Evolutionary conservation across 2,329 filamentous ascomycete genomes (phyloP).

Genomic region (Cucurbitaria berberidis): DNA sequence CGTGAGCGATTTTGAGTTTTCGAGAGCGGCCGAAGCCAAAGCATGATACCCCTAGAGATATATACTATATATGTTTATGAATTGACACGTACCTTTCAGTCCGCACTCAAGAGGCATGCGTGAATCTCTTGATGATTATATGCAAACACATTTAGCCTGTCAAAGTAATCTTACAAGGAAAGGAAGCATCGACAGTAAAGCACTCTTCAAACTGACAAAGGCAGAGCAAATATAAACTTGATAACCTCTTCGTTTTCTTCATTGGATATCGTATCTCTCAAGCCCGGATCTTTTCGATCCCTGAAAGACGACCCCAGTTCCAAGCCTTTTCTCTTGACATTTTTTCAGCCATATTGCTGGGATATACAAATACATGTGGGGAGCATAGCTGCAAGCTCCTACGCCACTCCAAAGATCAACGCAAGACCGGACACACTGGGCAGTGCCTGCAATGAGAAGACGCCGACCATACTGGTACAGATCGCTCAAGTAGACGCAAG

Average conservation of each 20-base stretch:
- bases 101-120: too few species aligned
- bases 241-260: background rate
- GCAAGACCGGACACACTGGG: conserved; percentile 17
- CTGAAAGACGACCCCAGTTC: background rate
- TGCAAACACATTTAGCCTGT: too few species aligned
- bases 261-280: conserved; percentile 1
- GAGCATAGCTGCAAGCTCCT: background rate
- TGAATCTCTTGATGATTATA: too few species aligned
- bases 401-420: conserved; percentile 8
- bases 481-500: conserved; percentile 21
- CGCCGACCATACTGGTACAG: conserved; percentile 18
- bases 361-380: conserved; percentile 18
- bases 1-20: background rate
- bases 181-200: too few species aligned
- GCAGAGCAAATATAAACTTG: too few species aligned
- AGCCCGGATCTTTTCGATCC: background rate
- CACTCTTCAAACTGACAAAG: too few species aligned
- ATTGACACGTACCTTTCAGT: too few species aligned
- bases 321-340: background rate
- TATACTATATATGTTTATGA: background rate
- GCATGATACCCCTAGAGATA: background rate
- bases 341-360: background rate
- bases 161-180: too few species aligned
- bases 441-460: conserved; percentile 13
- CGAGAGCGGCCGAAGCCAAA: background rate